These are phyloP conservation scores for Aquanectria penicillioides DNA, from an alignment of 2,329 filamentous ascomycete genomes.

Conservation along the genomic window DNA sequence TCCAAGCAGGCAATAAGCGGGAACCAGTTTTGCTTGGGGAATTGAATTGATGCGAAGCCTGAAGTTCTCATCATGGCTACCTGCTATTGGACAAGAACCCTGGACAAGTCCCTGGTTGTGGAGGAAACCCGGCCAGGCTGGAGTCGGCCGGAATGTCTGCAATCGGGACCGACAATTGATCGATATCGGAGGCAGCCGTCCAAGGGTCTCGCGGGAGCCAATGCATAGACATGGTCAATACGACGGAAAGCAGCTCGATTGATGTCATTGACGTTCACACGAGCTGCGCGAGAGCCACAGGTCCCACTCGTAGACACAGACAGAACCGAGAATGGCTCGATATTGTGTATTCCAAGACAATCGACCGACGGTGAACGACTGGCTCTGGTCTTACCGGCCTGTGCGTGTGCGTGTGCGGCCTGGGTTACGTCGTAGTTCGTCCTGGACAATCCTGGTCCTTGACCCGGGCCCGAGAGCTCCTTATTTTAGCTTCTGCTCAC, in stretches of 20 bases:
- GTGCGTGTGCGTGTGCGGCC: no score
- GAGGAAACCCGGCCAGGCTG: not conserved
- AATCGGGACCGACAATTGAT: not conserved
- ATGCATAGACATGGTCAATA: no score
- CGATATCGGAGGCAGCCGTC: conserved; percentile 13
- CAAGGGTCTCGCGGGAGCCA: no score
- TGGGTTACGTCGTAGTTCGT: conserved; percentile 14
- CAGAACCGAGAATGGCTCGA: conserved; percentile 14
- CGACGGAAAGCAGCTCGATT: not conserved
- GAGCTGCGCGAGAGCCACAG: not conserved
- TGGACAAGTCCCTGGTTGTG: not conserved
- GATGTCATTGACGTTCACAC: conserved; percentile 17
- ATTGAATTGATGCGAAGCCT: no score
- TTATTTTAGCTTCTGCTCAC: conserved; percentile 21
- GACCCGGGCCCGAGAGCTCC: conserved; percentile 16
- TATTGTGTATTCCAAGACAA: conserved; percentile 4
- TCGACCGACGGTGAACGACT: conserved; percentile 11
- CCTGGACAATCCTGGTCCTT: conserved; percentile 16
- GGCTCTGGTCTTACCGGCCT: no score
- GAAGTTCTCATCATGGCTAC: no score
- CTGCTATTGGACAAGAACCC: conserved; percentile 10
- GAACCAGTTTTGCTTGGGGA: conserved; percentile 17
- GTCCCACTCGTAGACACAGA: not conserved
- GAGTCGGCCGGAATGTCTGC: not conserved
- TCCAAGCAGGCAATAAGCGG: conserved; percentile 29